Evolutionary conservation across 2,329 filamentous ascomycete genomes (phyloP), one percentile per base, ranked within the genome.

Genomic region (Alternaria hordeiaustralica): DNA sequence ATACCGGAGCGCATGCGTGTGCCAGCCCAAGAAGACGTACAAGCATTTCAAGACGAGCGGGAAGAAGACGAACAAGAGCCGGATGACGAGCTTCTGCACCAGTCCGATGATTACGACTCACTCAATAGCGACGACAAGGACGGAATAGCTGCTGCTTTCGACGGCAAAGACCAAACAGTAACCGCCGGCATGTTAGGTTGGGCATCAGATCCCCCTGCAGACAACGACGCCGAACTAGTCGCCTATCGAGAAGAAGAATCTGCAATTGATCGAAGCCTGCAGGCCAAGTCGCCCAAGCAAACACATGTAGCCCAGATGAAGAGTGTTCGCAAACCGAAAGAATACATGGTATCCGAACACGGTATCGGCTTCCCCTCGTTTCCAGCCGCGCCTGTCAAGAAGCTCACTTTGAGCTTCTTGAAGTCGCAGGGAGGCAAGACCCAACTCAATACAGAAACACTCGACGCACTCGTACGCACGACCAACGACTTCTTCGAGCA

Each of bases 401-500:
- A 83, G 55, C 76, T 93, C 2, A 90, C 90, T 8, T 90, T 89
- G 33, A 90, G 87, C 2, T 92, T 93, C 73, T 87, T 91, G 20
- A 88, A 89, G 70, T 88, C 87, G 5, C 87, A 89, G 47, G 89
- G 89, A 20, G 86, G 86, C 70, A 92, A 90, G 70, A 83, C 87
- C 6, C 92, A 90, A 68, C 87, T 97, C 50, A 89, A 86, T 61
- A 88, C 91, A 49, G 92, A 96, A 55, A 90, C 92, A 2, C 82
- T 97, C 41, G 86, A 87, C 28, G 90, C 90, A 5, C 88, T 97
- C 58, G 89, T 90, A 73, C 90, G 93, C 76, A 92, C 93, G 1
- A 92, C 92, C 3, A 92, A 96, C 65, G 96, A 93, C 91, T 97
- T 94, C 79, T 97, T 97, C 77, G 93, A 96, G 80, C 94, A 97